These are phyloP conservation scores for Uronychia binucleata DNA, from an alignment of 73 alveolate species.

Conservation along the genomic window DNA sequence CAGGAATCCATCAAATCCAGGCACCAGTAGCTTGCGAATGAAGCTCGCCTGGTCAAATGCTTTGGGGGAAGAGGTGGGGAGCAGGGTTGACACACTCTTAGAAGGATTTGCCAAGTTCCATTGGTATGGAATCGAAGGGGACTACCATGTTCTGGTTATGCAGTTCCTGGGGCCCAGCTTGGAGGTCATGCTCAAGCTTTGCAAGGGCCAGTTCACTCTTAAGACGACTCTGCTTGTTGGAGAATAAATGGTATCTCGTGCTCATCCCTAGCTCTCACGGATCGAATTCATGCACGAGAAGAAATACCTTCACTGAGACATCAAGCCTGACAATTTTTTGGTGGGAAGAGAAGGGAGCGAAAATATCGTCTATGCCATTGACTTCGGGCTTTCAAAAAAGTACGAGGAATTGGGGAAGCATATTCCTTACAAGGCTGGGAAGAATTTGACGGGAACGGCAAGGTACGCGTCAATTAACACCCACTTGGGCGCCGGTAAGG, in stretches of 20 bases:
- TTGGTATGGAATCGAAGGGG: slow-evolving; percentile 75
- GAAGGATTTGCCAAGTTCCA: slow-evolving; percentile 68
- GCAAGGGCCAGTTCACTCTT: slow-evolving; percentile 65
- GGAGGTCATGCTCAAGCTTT: slow-evolving; percentile 68
- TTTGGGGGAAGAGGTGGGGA: too few species aligned
- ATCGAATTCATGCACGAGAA: too few species aligned
- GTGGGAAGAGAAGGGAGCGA: slow-evolving; percentile 60
- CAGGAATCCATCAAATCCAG: background rate
- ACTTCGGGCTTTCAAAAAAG: slow-evolving; percentile 71
- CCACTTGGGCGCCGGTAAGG: too few species aligned
- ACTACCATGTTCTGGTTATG: slow-evolving; percentile 70
- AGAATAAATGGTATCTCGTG: slow-evolving; percentile 67
- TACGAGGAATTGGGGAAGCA: slow-evolving; percentile 65
- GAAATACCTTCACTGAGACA: slow-evolving; percentile 91
- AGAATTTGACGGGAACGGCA: slow-evolving; percentile 73
- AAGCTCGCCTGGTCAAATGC: too few species aligned
- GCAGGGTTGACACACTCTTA: too few species aligned
- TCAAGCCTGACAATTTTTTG: slow-evolving; percentile 86
- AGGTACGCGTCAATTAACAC: slow-evolving; percentile 74
- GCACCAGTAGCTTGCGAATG: background rate
- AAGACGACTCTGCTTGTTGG: slow-evolving; percentile 77
- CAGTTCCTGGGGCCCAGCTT: slow-evolving; percentile 77
- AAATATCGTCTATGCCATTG: slow-evolving; percentile 59
- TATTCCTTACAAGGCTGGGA: slow-evolving; percentile 57
- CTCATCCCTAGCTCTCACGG: too few species aligned